Percentiles rank a stretch among this genome's conserved stretches.
phyloP scores from a whole-genome alignment of 2,329 filamentous ascomycete genomes.

The Sporothrix globosa region DNA sequence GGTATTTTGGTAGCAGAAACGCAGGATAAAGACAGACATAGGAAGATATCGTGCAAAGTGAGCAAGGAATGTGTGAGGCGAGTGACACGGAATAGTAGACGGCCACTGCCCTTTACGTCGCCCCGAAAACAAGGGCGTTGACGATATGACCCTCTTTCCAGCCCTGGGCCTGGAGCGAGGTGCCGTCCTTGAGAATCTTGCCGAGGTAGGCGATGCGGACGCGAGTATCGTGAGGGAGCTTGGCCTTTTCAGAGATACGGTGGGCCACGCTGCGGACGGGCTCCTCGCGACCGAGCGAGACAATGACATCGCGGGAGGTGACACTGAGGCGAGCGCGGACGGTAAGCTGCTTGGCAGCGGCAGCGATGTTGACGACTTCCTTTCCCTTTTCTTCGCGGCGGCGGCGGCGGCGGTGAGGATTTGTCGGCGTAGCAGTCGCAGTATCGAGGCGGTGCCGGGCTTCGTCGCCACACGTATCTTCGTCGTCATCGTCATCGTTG shows the following conservation, averaged over 20 bases:
- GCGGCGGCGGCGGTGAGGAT: slow-evolving; percentile 27
- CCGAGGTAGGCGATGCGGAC: slow-evolving; percentile 80
- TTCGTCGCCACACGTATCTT: slow-evolving; percentile 31
- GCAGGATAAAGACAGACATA: neutral
- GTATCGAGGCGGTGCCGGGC: slow-evolving; percentile 26
- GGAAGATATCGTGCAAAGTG: neutral
- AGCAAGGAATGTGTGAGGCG: neutral
- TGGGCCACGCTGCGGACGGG: slow-evolving; percentile 65
- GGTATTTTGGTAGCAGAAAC: slow-evolving; percentile 17
- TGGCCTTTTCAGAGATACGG: slow-evolving; percentile 65
- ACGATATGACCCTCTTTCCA: slow-evolving; percentile 77
- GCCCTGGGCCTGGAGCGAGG: slow-evolving; percentile 68
- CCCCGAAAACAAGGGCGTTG: slow-evolving; percentile 70
- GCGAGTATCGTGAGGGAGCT: slow-evolving; percentile 61
- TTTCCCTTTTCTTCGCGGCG: slow-evolving; percentile 60
- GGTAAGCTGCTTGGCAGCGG: slow-evolving; percentile 51
- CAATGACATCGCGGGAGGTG: slow-evolving; percentile 63
- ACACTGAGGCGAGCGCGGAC: slow-evolving; percentile 69
- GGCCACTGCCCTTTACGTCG: neutral
- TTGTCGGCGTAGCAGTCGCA: neutral
- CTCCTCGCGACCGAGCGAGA: slow-evolving; percentile 63
- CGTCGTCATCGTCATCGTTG: slow-evolving; percentile 29
- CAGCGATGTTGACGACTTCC: slow-evolving; percentile 41
- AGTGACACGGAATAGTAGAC: neutral
- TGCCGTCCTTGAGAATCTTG: slow-evolving; percentile 71